A percentile compares a stretch with the other conserved stretches of the same genome.
These are phyloP conservation scores for Apophysomyces variabilis DNA, from an alignment of 371 early-diverging fungal species.

Conservation along the genomic window DNA sequence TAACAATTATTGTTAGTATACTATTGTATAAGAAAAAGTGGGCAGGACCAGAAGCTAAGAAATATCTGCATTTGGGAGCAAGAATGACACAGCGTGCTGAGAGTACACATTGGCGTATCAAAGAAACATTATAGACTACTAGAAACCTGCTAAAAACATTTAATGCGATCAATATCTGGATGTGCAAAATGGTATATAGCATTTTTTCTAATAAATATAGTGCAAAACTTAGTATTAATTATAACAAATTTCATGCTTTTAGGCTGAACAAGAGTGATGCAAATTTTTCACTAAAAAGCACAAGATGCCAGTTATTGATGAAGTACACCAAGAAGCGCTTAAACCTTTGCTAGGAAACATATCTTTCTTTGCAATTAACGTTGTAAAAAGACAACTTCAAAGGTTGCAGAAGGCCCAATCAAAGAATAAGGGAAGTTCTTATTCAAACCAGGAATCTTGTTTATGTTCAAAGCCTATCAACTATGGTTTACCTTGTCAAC, in stretches of 20 bases:
- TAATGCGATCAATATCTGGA: too few species aligned
- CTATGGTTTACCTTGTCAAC: slow-evolving; percentile 1
- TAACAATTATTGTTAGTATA: too few species aligned
- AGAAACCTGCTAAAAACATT: too few species aligned
- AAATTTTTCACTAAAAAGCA: not conserved
- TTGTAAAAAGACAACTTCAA: not conserved
- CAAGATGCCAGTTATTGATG: not conserved
- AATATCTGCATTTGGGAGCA: slow-evolving; percentile 8
- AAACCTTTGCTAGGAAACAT: not conserved
- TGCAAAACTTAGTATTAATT: too few species aligned
- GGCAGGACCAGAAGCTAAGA: too few species aligned
- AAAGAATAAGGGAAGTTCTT: not conserved
- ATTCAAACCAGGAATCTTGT: not conserved
- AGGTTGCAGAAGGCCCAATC: not conserved
- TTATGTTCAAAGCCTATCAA: not conserved
- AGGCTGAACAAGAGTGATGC: too few species aligned
- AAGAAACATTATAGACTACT: too few species aligned
- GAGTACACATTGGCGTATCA: too few species aligned
- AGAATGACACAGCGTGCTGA: slow-evolving; percentile 16
- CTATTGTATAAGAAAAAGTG: too few species aligned
- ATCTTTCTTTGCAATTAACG: not conserved
- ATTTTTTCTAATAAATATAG: too few species aligned
- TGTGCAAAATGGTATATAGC: too few species aligned
- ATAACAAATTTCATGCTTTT: too few species aligned
- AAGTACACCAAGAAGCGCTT: not conserved